phyloP scores from a whole-genome alignment of 1,284 basidiomycete genomes.

The Melampsora abietis-canadensis region DNA sequence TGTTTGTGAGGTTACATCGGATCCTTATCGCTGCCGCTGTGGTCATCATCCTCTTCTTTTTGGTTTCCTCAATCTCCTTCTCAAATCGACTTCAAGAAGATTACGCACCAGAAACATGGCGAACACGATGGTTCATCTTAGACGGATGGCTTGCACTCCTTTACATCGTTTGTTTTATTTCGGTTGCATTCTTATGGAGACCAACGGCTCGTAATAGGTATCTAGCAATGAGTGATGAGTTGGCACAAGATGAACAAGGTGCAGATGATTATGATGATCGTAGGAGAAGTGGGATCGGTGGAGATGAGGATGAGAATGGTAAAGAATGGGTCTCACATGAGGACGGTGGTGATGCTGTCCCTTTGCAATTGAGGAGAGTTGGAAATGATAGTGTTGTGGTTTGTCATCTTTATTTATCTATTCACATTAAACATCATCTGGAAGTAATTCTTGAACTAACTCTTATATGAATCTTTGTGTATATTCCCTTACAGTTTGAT shows the following conservation, averaged over 20 bases:
- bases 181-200: constrained; percentile 87
- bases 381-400: constrained; percentile 69
- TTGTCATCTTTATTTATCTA: neutral
- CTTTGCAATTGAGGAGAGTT: constrained; percentile 47
- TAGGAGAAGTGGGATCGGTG: constrained; percentile 52
- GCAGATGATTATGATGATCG: constrained; percentile 47
- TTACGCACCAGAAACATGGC: constrained; percentile 91
- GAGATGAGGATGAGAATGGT: constrained; percentile 56
- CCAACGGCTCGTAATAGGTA: constrained; percentile 88
- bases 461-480: neutral
- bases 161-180: constrained; percentile 73
- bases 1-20: constrained; percentile 66
- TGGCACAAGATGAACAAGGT: constrained; percentile 75
- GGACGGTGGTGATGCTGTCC: constrained; percentile 44
- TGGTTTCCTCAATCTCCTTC: constrained; percentile 85
- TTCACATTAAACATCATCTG: neutral
- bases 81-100: constrained; percentile 85
- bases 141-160: constrained; percentile 91
- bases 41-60: constrained; percentile 82
- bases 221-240: constrained; percentile 78
- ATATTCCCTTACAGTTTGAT: constrained; percentile 61
- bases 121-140: constrained; percentile 86
- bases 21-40: constrained; percentile 81
- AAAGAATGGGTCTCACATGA: constrained; percentile 40
- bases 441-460: neutral